Base-by-base conservation (phyloP, 208 protist genomes). In the Acanthamoeba triangularis region DNA sequence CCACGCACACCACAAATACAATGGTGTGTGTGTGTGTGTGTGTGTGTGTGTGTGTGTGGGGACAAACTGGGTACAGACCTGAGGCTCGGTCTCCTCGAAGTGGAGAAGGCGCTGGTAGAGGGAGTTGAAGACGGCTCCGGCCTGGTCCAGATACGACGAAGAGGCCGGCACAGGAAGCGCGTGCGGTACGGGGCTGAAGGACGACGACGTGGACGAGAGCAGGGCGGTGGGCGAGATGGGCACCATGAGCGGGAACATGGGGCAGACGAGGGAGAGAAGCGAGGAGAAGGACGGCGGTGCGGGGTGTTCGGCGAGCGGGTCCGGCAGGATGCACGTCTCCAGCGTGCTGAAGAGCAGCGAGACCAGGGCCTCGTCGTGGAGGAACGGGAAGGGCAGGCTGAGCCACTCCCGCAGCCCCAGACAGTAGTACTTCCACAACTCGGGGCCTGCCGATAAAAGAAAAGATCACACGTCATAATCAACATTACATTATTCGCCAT, bases 361-460 rank as follows among this genome's bases (percentile, higher is more conserved):
- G 23, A 35, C 74, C 16, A 82, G 74, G 20, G 30, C n/a, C 54
- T 69, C 59, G 35, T 90, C 54, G 33, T 37, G 4, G 49, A 90
- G 35, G 33, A 90, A 90, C 10, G 37, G 30, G 56, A 90, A 90
- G 14, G 84, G 84, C 20, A 90, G 84, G 41, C 59, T 65, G 59
- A 90, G 84, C 84, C 84, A 90, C 49, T 90, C 84, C 25, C 59
- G 41, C 14, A 90, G 16, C 8, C 56, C 84, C 49, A 41, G 30
- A 11, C 49, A 90, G 44, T 90, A 90, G 41, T 90, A 33, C 52
- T 90, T 90, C 84, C 84, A 90, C 49, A 90, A 37, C 30, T 69
- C 84, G 52, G 56, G 49, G 10, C 18, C 84, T 90, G n/a, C 28
- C 11, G 20, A 78, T 44, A 13, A 78, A 3, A 44, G 1, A 13